Evolutionary conservation across 176 grass and related monocot species (phyloP).

Genomic region (Tillandsia leiboldiana): DNA sequence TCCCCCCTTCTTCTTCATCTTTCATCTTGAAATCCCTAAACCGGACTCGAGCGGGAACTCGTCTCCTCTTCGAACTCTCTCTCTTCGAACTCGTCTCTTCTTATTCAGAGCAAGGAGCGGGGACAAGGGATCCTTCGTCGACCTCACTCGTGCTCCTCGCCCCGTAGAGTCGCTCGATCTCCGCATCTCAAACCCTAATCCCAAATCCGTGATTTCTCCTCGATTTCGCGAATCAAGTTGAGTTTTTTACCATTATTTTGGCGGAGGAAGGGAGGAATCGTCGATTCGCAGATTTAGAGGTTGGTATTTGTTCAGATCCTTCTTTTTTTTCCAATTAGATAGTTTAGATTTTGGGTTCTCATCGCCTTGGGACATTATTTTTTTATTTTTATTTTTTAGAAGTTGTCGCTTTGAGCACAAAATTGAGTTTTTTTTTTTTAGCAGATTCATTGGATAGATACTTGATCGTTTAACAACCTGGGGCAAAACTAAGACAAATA

Average conservation of each 20-base stretch:
- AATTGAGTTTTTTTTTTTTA: no score
- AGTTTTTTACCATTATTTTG: neutral
- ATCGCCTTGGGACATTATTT: neutral
- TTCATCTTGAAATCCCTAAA: no score
- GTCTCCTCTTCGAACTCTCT: no score
- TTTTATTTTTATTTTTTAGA: no score
- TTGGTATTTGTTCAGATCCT: neutral
- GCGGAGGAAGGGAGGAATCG: neutral
- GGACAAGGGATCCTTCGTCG: neutral
- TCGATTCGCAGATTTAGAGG: neutral
- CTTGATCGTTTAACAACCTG: no score
- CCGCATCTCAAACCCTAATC: constrained; percentile 2
- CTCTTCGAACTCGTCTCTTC: neutral
- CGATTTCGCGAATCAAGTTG: neutral
- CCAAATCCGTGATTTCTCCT: neutral
- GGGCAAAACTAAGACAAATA: no score
- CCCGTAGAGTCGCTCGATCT: no score
- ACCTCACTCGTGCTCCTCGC: neutral
- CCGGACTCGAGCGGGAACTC: no score
- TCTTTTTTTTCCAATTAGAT: neutral
- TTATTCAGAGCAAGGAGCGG: neutral
- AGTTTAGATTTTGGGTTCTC: neutral
- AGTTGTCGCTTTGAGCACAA: neutral
- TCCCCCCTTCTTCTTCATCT: no score
- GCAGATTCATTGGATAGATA: no score